Conservation (phyloP, 176 grass and related monocot species). For the Stipa capillata region DNA sequence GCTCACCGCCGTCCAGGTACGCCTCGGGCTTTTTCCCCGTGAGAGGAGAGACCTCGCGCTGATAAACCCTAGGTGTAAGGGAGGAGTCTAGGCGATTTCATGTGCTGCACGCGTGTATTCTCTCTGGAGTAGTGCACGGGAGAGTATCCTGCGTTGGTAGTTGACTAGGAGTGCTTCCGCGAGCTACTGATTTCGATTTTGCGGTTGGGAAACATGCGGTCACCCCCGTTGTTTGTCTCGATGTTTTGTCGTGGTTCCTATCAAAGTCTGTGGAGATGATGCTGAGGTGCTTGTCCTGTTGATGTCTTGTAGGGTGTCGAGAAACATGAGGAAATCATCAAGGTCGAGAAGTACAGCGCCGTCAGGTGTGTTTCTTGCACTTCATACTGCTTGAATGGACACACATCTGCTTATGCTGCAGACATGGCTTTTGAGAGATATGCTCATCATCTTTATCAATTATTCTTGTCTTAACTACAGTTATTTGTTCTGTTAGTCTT, state of each 20-base stretch:
- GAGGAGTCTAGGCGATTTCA: neutral
- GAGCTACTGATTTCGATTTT: neutral
- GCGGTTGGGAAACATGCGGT: no score
- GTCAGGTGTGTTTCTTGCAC: constrained; percentile 19
- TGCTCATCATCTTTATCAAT: neutral
- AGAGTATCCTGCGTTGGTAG: neutral
- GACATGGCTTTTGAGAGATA: neutral
- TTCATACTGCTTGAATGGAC: neutral
- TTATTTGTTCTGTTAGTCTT: neutral
- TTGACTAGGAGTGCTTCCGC: neutral
- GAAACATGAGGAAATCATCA: constrained; percentile 40
- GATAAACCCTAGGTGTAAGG: neutral
- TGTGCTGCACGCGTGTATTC: neutral
- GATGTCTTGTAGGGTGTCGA: constrained; percentile 32
- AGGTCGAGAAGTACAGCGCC: constrained; percentile 40
- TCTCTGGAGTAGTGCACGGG: neutral
- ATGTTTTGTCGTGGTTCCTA: neutral
- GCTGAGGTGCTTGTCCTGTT: neutral
- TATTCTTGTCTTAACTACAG: neutral
- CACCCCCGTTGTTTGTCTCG: neutral
- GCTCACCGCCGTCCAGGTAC: constrained; percentile 52
- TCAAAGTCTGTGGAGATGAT: no score
- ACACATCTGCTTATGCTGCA: neutral
- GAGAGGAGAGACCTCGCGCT: neutral
- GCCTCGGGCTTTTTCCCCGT: no score